Conservation (phyloP, 139 green algal genomes). For the Diplosphaera chodatii region DNA sequence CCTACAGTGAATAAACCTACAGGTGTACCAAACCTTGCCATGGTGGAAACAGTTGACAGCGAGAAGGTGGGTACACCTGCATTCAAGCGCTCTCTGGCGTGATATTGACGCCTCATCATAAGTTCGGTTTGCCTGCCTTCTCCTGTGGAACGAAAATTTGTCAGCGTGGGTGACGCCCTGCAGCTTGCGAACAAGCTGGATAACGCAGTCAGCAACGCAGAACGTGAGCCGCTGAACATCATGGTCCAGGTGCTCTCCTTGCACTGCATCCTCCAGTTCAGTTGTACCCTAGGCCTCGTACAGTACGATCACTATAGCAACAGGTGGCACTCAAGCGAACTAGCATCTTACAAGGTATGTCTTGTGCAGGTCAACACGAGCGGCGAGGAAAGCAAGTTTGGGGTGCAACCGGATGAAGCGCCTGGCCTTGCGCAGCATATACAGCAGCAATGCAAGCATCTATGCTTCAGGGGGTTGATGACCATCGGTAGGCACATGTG, state of each 20-base stretch:
- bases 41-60: slow-evolving; percentile 96
- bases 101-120: no score
- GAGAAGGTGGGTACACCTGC: slow-evolving; percentile 66
- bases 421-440: slow-evolving; percentile 61
- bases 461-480: slow-evolving; percentile 89
- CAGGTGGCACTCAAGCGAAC: no score
- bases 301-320: no score
- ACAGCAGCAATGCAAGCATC: slow-evolving; percentile 40
- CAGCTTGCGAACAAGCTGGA: slow-evolving; percentile 84
- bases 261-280: no score
- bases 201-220: slow-evolving; percentile 37
- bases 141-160: no score
- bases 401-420: slow-evolving; percentile 69
- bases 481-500: slow-evolving; percentile 79
- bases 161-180: no score
- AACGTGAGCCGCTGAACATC: slow-evolving; percentile 50
- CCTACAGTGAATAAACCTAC: no score
- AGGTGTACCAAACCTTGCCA: slow-evolving; percentile 79
- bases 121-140: no score
- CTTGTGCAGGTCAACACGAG: slow-evolving; percentile 97
- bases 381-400: slow-evolving; percentile 93
- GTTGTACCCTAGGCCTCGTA: no score
- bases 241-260: slow-evolving; percentile 89
- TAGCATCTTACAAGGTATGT: no score
- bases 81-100: no score